Percentiles rank a stretch among this genome's conserved stretches.
These are phyloP conservation scores for Heliocybe sulcata DNA, from an alignment of 1,284 basidiomycete species.

Conservation along the genomic window DNA sequence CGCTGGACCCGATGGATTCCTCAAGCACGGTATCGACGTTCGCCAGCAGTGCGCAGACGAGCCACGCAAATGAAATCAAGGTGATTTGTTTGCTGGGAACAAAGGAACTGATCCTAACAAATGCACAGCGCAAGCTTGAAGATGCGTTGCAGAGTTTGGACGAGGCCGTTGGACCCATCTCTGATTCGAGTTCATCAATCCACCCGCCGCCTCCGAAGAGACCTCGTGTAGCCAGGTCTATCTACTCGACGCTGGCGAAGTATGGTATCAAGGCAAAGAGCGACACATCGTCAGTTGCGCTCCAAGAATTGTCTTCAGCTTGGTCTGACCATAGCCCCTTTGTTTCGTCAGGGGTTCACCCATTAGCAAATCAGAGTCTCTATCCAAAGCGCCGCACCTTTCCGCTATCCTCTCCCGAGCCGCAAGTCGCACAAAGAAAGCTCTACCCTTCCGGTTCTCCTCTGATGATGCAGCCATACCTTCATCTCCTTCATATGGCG, in stretches of 20 bases:
- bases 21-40: too few species aligned
- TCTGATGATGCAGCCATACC: slow-evolving; percentile 19
- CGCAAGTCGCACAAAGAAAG: slow-evolving; percentile 47
- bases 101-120: too few species aligned
- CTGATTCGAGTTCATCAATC: slow-evolving; percentile 19
- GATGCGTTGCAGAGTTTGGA: slow-evolving; percentile 65
- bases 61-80: too few species aligned
- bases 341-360: slow-evolving; percentile 11
- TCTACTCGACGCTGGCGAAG: slow-evolving; percentile 71
- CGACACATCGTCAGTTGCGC: slow-evolving; percentile 31
- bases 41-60: too few species aligned
- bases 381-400: slow-evolving; percentile 59
- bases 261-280: slow-evolving; percentile 56
- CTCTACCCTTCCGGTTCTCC: slow-evolving; percentile 32
- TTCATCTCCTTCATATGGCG: slow-evolving; percentile 30
- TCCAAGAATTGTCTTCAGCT: background rate
- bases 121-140: slow-evolving; percentile 58
- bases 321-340: too few species aligned
- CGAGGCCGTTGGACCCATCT: slow-evolving; percentile 36
- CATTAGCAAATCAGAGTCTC: slow-evolving; percentile 17
- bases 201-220: slow-evolving; percentile 44
- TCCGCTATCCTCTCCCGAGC: slow-evolving; percentile 59
- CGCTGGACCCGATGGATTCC: too few species aligned
- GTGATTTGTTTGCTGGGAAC: too few species aligned
- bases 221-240: slow-evolving; percentile 42